Conservation (phyloP, 768 basidiomycete species). For the Pulveroboletus sp. region DNA sequence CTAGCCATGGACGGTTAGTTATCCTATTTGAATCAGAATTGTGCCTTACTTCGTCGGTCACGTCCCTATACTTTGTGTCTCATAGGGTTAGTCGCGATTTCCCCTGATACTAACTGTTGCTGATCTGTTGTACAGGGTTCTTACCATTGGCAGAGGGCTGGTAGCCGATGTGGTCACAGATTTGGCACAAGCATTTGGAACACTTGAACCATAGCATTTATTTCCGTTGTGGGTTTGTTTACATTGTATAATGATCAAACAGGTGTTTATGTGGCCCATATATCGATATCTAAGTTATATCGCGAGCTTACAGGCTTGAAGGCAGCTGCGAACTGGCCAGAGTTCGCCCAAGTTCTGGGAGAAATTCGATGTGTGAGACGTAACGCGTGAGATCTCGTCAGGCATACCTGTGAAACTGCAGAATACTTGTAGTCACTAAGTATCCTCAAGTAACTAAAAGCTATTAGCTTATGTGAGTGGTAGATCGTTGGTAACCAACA, state of each 20-base stretch:
- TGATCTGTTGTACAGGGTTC: conserved; percentile 29
- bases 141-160: conserved; percentile 34
- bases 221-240: neutral
- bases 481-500: no score
- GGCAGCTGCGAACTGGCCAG: conserved; percentile 72
- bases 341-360: conserved; percentile 56
- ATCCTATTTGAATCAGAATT: neutral
- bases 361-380: conserved; percentile 27
- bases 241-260: neutral
- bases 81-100: conserved; percentile 20
- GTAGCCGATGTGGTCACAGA: conserved; percentile 36
- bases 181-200: conserved; percentile 31
- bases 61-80: neutral
- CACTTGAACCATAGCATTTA: conserved; percentile 2
- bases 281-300: conserved; percentile 56
- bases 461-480: no score
- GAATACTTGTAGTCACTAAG: no score
- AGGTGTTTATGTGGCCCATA: conserved; percentile 47
- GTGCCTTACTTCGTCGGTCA: neutral
- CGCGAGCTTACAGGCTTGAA: conserved; percentile 44
- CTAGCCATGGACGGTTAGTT: conserved; percentile 70
- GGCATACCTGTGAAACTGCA: no score
- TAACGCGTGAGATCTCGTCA: neutral
- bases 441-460: no score
- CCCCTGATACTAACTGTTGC: neutral